Percentiles rank a stretch among this genome's conserved stretches.
Evolutionary conservation across 176 grass and related monocot genomes (phyloP).

Genomic region (Oryza meridionalis): DNA sequence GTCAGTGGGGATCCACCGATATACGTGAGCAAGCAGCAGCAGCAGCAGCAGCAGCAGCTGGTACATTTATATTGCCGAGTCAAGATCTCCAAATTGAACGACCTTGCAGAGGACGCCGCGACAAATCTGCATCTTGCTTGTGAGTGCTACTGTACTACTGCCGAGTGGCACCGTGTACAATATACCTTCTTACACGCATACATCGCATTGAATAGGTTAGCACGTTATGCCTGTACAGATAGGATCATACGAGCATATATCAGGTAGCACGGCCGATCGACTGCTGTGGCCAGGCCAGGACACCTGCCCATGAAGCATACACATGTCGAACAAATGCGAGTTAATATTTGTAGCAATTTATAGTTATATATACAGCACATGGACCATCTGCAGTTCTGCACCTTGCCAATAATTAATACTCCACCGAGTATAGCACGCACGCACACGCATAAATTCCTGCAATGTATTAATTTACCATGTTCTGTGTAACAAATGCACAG

Average conservation of each 20-base stretch:
- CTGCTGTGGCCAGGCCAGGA: background rate
- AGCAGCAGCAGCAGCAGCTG: background rate
- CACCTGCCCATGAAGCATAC: background rate
- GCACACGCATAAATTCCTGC: background rate
- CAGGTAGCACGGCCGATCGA: background rate
- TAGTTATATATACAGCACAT: background rate
- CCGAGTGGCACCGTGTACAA: background rate
- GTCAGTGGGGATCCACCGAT: background rate
- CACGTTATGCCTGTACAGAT: background rate
- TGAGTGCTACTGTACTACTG: background rate
- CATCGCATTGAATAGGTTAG: background rate
- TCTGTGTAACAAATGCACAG: background rate
- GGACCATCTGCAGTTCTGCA: background rate
- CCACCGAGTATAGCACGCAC: background rate
- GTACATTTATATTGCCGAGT: background rate
- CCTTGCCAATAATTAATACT: background rate
- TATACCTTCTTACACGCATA: background rate
- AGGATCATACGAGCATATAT: background rate
- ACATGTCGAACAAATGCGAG: background rate
- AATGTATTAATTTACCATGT: background rate
- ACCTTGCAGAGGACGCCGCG: background rate
- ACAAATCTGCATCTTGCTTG: background rate
- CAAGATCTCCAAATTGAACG: background rate
- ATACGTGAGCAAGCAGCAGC: background rate
- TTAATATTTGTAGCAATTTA: background rate